These are phyloP conservation scores for Moelleriella libera DNA, from an alignment of 2,329 filamentous ascomycete species.

Conservation along the genomic window DNA sequence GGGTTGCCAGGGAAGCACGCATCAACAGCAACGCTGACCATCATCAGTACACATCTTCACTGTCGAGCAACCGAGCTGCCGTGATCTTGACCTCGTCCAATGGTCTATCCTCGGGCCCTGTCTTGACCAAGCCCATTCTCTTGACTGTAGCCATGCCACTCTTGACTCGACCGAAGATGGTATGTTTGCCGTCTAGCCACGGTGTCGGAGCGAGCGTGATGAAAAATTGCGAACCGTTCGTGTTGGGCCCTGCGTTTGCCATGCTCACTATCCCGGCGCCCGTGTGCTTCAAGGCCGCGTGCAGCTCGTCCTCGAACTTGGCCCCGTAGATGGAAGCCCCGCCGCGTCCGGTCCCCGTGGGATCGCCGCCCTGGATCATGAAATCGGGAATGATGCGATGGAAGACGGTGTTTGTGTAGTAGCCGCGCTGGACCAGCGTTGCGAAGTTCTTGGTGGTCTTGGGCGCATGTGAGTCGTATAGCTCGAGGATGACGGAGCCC, in stretches of 20 bases:
- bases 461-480: conserved; percentile 81
- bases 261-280: conserved; percentile 90
- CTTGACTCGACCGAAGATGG: conserved; percentile 87
- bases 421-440: conserved; percentile 65
- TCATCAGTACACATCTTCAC: conserved; percentile 14
- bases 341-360: conserved; percentile 83
- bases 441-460: conserved; percentile 81
- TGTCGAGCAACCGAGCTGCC: conserved; percentile 53
- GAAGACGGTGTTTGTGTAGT: conserved; percentile 78
- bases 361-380: conserved; percentile 93
- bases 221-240: conserved; percentile 93
- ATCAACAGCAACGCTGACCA: no score
- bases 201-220: conserved; percentile 88
- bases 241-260: conserved; percentile 88
- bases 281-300: conserved; percentile 66
- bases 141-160: conserved; percentile 70
- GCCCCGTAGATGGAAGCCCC: conserved; percentile 84
- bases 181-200: conserved; percentile 95
- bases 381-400: conserved; percentile 93
- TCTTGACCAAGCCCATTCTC: conserved; percentile 79
- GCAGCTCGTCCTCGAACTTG: conserved; percentile 89
- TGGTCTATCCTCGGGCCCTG: conserved; percentile 66
- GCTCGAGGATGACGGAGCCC: conserved; percentile 76
- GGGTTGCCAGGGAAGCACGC: no score
- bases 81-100: conserved; percentile 71